A percentile compares a stretch with the other conserved stretches of the same genome.
phyloP scores from a whole-genome alignment of 768 basidiomycete genomes.

The Hemileccinum rubropunctum region DNA sequence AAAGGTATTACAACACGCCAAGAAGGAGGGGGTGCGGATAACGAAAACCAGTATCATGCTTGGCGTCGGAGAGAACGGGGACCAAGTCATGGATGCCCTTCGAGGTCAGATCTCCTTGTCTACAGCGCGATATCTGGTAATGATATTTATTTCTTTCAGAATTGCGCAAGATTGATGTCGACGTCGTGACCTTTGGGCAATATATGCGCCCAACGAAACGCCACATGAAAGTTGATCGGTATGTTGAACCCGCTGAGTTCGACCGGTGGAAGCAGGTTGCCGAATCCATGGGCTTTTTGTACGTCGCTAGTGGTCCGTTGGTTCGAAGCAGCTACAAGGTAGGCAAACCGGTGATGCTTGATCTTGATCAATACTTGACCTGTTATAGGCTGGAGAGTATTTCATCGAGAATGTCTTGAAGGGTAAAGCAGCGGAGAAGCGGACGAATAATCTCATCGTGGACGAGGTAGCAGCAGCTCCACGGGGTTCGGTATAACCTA shows the following conservation, averaged over 20 bases:
- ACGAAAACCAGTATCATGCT: constrained; percentile 99
- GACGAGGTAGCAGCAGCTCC: constrained; percentile 12
- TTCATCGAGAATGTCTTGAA: constrained; percentile 90
- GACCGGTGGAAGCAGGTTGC: constrained; percentile 87
- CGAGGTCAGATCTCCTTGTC: constrained; percentile 52
- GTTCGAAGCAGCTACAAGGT: constrained; percentile 98
- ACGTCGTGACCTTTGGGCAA: constrained; percentile 98
- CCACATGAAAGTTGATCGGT: constrained; percentile 99
- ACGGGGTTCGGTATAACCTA: constrained; percentile 6
- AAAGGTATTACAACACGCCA: constrained; percentile 77
- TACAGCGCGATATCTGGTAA: not conserved
- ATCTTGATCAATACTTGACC: constrained; percentile 1
- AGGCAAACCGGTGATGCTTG: constrained; percentile 17
- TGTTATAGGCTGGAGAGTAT: constrained; percentile 83
- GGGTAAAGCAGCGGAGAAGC: constrained; percentile 50
- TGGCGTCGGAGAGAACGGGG: constrained; percentile 87
- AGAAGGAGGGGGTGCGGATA: constrained; percentile 77
- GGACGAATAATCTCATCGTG: constrained; percentile 32
- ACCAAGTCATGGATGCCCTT: constrained; percentile 79
- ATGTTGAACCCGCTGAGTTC: constrained; percentile 93
- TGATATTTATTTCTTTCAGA: constrained; percentile 47
- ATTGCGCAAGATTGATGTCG: constrained; percentile 82
- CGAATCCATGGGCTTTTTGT: constrained; percentile 92
- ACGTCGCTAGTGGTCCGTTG: constrained; percentile 94
- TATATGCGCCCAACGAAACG: constrained; percentile 99